Base-by-base conservation (phyloP, 225 moss, liverwort and hornwort genomes). In the Climacium dendroides region DNA sequence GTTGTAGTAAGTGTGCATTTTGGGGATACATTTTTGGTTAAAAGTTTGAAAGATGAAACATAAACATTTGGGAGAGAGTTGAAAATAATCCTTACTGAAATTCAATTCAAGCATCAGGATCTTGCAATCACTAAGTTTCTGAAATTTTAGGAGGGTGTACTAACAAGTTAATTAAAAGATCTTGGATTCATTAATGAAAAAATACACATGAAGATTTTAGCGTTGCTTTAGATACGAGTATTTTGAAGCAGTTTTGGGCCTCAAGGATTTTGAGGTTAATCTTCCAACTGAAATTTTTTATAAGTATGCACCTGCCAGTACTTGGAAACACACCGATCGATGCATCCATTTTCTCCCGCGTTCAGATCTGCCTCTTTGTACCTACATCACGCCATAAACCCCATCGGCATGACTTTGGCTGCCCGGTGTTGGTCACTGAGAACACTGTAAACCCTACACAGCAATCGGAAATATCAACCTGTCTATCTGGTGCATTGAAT, bases 281-380 rank as follows among this genome's bases (percentile, higher is more conserved):
- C n/a, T 14, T 14, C 24, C 11, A 55, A 24, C 32, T 43, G 34
- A 83, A 61, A 3, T 4, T 35, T 57, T 57, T 13, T 4, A 10
- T 13, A 35, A 79, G 69, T 47, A 58, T 64, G 23, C 55, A 97
- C 97, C 96, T 97, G 96, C 97, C 96, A 97, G 87, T 97, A 96
- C 87, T 97, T 96, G 14, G 95, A 92, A 61, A 97, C 96, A 82
- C 97, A 97, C 39, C 96, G 95, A 90, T 97, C 96, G 19, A 95
- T 96, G 90, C 96, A 96, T 89, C 96, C 94, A 83, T 98, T 98
- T 84, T 96, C 96, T 83, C 94, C 98, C 28, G 94, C 93, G 48
- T 97, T 96, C 75, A 97, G 86, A 75, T 95, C 95, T 48, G 94
- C 95, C 59, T 98, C 96, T 85, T 96, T 96, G 87, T 97, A 96